These are phyloP conservation scores for Bremia lactucae DNA, from an alignment of 352 stramenopile species.

Conservation along the genomic window DNA sequence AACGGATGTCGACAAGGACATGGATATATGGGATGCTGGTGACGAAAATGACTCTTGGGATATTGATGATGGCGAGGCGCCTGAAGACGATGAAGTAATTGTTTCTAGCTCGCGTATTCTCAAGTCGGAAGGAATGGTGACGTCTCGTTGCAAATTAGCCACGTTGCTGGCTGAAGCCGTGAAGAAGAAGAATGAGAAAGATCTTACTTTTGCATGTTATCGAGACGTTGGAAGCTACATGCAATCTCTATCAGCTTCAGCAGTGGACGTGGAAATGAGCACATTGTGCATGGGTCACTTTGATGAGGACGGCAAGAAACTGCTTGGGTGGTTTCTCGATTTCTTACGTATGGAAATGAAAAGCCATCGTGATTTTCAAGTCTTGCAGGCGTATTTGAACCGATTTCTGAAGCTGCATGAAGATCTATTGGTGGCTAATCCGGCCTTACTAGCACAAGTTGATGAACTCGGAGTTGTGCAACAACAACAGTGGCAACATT, in stretches of 20 bases:
- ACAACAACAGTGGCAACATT: conserved; percentile 66
- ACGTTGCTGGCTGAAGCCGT: conserved; percentile 35
- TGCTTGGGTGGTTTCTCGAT: conserved; percentile 51
- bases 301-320: conserved; percentile 55
- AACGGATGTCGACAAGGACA: conserved; percentile 18
- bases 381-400: conserved; percentile 79
- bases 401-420: conserved; percentile 81
- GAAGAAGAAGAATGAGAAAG: conserved; percentile 9
- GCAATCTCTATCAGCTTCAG: conserved; percentile 61
- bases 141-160: conserved; percentile 62
- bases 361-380: conserved; percentile 59
- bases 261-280: conserved; percentile 72
- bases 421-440: conserved; percentile 50
- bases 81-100: conserved; percentile 17
- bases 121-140: conserved; percentile 60
- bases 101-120: conserved; percentile 46
- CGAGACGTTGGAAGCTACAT: conserved; percentile 44
- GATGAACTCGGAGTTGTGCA: conserved; percentile 46
- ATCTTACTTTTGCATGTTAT: conserved; percentile 23
- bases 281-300: conserved; percentile 80
- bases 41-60: conserved; percentile 59
- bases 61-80: conserved; percentile 29
- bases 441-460: conserved; percentile 40
- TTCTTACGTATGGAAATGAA: conserved; percentile 61
- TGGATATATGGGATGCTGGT: conserved; percentile 58